Conservation (phyloP, 2,329 filamentous ascomycete genomes). For the Trichoderma polysporum region DNA sequence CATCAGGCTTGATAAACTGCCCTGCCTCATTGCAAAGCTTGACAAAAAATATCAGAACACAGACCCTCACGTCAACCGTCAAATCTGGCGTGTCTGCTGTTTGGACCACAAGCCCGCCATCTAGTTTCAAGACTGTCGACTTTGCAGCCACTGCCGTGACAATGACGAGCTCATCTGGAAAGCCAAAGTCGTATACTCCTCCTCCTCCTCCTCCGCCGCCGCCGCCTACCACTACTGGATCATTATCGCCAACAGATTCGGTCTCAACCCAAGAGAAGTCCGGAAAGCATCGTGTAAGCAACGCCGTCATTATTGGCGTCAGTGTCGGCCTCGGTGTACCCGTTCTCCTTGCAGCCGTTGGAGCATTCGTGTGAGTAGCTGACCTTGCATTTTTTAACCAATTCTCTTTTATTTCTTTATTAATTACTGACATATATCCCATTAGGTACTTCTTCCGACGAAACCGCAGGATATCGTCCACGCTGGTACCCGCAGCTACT, state of each 20-base stretch:
- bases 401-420: background rate
- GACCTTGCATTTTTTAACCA: background rate
- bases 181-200: conserved; percentile 44
- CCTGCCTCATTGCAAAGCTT: conserved; percentile 51
- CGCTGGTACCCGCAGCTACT: background rate
- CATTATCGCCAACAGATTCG: background rate
- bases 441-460: conserved; percentile 3
- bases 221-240: background rate
- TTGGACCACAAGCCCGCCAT: conserved; percentile 23
- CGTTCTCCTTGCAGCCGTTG: conserved; percentile 35
- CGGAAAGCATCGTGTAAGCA: conserved; percentile 36
- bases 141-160: conserved; percentile 43
- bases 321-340: conserved; percentile 48
- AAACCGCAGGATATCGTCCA: background rate
- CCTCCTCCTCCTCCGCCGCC: conserved; percentile 35
- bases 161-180: conserved; percentile 35
- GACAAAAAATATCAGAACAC: conserved; percentile 37
- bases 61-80: conserved; percentile 43
- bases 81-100: conserved; percentile 36
- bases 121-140: conserved; percentile 35
- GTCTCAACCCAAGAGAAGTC: background rate
- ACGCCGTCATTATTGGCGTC: conserved; percentile 48
- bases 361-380: conserved; percentile 34
- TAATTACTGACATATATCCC: background rate
- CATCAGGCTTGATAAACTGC: conserved; percentile 46